Evolutionary conservation across 768 basidiomycete species (phyloP).

Genomic region (Mycena epipterygia): DNA sequence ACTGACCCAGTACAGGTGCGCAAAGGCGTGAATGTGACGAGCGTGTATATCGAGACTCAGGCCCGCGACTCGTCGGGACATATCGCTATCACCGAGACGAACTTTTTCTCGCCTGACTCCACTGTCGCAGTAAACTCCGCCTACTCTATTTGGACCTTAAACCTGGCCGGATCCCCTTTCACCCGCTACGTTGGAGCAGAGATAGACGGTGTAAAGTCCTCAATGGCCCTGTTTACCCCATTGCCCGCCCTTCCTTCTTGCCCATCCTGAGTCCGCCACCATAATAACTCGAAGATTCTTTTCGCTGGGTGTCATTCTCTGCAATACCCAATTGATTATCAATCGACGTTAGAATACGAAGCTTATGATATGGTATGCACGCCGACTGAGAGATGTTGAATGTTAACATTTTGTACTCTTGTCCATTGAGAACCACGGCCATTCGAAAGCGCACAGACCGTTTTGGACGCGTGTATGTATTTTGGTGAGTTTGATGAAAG

Average conservation of each 20-base stretch:
- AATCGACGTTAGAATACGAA: slow-evolving; percentile 15
- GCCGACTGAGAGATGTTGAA: too few relatives aligned
- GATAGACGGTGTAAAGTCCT: slow-evolving; percentile 17
- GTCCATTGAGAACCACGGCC: too few relatives aligned
- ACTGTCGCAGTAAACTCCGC: slow-evolving; percentile 9
- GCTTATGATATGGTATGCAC: slow-evolving; percentile 20
- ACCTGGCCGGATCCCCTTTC: slow-evolving; percentile 8
- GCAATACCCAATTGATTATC: slow-evolving; percentile 14
- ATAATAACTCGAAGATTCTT: slow-evolving; percentile 10
- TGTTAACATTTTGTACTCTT: too few relatives aligned
- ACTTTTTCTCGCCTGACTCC: slow-evolving; percentile 12
- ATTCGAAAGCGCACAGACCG: too few relatives aligned
- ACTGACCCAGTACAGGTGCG: slow-evolving; percentile 17
- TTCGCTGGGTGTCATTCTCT: slow-evolving; percentile 12
- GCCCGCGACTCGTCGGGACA: not conserved
- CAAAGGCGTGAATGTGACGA: slow-evolving; percentile 11
- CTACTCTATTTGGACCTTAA: slow-evolving; percentile 17
- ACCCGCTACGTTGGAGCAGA: slow-evolving; percentile 20
- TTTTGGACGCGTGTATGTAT: too few relatives aligned
- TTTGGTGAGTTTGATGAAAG: too few relatives aligned
- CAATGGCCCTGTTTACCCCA: slow-evolving; percentile 13
- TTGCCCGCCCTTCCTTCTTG: slow-evolving; percentile 18
- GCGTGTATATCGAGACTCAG: slow-evolving; percentile 21
- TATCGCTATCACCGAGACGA: not conserved
- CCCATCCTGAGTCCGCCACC: slow-evolving; percentile 6